These are phyloP conservation scores for Samsoniella hepiali DNA, from an alignment of 2,329 filamentous ascomycete species.

Conservation along the genomic window DNA sequence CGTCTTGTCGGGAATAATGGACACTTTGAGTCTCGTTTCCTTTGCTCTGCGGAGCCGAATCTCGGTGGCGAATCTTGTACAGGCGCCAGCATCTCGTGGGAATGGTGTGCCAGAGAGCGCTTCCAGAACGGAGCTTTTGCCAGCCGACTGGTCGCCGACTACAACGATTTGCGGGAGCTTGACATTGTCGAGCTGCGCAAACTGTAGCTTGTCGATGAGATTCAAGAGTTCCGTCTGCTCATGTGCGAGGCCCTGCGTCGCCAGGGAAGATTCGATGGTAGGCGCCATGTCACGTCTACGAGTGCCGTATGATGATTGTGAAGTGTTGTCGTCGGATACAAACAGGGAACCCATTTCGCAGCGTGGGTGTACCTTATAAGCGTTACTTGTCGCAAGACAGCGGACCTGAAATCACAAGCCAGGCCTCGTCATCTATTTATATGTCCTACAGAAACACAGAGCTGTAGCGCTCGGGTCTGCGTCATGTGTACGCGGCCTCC, in stretches of 20 bases:
- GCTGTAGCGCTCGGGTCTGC: not conserved
- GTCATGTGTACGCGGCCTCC: constrained; percentile 13
- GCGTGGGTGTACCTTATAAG: not conserved
- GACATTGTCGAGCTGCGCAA: constrained; percentile 50
- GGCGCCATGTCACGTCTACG: constrained; percentile 34
- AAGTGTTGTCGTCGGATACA: constrained; percentile 3
- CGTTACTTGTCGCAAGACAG: not conserved
- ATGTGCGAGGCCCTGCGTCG: constrained; percentile 47
- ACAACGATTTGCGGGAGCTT: constrained; percentile 61
- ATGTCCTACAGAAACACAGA: not conserved
- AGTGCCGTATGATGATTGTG: constrained; percentile 18
- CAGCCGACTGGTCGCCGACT: constrained; percentile 61
- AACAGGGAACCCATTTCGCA: constrained; percentile 7
- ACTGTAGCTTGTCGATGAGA: constrained; percentile 54
- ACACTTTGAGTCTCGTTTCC: constrained; percentile 44
- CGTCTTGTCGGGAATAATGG: constrained; percentile 53
- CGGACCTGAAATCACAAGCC: constrained; percentile 1
- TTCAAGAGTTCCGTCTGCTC: constrained; percentile 57
- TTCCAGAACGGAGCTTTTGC: constrained; percentile 62
- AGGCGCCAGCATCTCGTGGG: constrained; percentile 56
- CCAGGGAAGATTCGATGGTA: constrained; percentile 47
- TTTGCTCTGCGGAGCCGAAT: constrained; percentile 51
- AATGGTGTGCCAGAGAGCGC: constrained; percentile 62
- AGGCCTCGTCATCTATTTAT: constrained; percentile 13
- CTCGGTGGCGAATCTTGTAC: constrained; percentile 60